Percentiles rank a stretch among this genome's conserved stretches.
Evolutionary conservation across 1,284 basidiomycete genomes (phyloP).

Genomic region (Trichosporon asahii): DNA sequence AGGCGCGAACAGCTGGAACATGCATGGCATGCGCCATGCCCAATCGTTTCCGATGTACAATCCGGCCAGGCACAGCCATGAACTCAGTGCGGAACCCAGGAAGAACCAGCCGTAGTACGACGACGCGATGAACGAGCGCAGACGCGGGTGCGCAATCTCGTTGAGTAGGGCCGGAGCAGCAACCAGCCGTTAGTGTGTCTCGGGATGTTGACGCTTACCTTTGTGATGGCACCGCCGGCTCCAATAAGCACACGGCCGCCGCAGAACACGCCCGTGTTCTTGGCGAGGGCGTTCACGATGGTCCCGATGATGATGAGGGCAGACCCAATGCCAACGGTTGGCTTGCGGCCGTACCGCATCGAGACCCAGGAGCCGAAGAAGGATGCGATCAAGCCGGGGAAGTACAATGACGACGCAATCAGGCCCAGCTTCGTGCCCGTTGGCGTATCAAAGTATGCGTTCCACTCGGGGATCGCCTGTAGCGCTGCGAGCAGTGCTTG

Average conservation of each 20-base stretch:
- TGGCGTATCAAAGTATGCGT: slow-evolving; percentile 27
- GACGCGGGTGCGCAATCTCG: slow-evolving; percentile 69
- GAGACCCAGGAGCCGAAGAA: slow-evolving; percentile 21
- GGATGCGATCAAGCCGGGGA: slow-evolving; percentile 22
- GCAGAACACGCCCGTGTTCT: slow-evolving; percentile 15
- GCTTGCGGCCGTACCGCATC: slow-evolving; percentile 21
- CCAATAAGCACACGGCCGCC: slow-evolving; percentile 55
- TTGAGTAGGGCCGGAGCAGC: slow-evolving; percentile 70
- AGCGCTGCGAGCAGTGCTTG: slow-evolving; percentile 20
- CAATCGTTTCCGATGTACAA: slow-evolving; percentile 1
- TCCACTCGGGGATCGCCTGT: slow-evolving; percentile 21
- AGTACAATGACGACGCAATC: slow-evolving; percentile 27
- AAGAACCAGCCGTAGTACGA: slow-evolving; percentile 73
- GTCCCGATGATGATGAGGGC: slow-evolving; percentile 29
- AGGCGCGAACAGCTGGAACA: slow-evolving; percentile 10
- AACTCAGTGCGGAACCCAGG: slow-evolving; percentile 57
- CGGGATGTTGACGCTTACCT: not conserved
- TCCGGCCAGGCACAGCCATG: slow-evolving; percentile 21
- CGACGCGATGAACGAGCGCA: slow-evolving; percentile 67
- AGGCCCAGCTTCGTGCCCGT: slow-evolving; percentile 30
- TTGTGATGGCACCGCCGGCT: slow-evolving; percentile 56
- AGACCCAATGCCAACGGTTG: slow-evolving; percentile 27
- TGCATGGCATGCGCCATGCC: slow-evolving; percentile 13
- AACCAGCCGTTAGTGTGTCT: not conserved
- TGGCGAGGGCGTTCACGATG: slow-evolving; percentile 30